These are phyloP conservation scores for Nigrograna mackinnonii DNA, from an alignment of 2,329 filamentous ascomycete species.

Conservation along the genomic window DNA sequence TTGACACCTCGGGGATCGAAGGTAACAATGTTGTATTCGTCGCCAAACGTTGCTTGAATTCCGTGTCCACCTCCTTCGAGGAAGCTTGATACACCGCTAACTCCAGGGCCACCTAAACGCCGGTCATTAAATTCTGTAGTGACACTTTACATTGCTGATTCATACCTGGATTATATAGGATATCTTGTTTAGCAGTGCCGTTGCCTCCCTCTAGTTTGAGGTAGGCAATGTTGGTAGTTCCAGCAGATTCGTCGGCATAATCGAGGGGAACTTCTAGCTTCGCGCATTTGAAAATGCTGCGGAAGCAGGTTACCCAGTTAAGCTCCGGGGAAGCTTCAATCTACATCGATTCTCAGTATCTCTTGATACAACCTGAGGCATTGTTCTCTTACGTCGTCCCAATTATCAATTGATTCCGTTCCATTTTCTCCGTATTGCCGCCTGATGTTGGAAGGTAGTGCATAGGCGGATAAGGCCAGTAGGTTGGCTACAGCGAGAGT, in stretches of 20 bases:
- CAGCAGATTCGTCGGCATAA: slow-evolving; percentile 13
- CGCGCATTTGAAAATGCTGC: slow-evolving; percentile 9
- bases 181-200: slow-evolving; percentile 13
- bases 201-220: slow-evolving; percentile 14
- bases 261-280: slow-evolving; percentile 21
- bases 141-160: no score
- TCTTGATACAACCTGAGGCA: no score
- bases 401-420: no score
- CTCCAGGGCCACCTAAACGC: no score
- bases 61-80: slow-evolving; percentile 11
- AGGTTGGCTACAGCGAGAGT: not conserved
- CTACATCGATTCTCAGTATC: no score
- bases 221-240: slow-evolving; percentile 16
- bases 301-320: slow-evolving; percentile 9
- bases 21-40: slow-evolving; percentile 23
- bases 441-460: not conserved
- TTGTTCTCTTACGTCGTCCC: no score
- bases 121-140: no score
- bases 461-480: not conserved
- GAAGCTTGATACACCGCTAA: slow-evolving; percentile 28
- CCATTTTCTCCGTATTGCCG: not conserved
- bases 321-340: slow-evolving; percentile 4
- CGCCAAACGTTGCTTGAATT: slow-evolving; percentile 11
- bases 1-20: slow-evolving; percentile 36
- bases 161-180: slow-evolving; percentile 20